Conservation (phyloP, 2,329 filamentous ascomycete genomes). For the Leptographium procerum region DNA sequence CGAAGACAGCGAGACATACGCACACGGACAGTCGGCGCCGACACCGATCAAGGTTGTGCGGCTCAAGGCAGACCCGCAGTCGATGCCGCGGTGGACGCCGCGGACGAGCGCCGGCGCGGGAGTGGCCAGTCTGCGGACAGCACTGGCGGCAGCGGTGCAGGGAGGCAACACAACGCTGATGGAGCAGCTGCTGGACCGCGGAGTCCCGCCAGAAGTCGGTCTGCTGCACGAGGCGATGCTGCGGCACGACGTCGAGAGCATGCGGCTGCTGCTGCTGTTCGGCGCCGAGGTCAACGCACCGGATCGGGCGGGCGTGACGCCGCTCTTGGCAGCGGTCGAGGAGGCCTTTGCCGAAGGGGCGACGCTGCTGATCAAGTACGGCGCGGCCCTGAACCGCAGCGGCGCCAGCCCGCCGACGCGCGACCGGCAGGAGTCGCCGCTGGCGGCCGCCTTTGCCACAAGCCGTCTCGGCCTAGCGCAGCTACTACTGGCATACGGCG, state of each 20-base stretch:
- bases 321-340: conserved; percentile 39
- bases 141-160: conserved; percentile 43
- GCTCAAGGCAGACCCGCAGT: conserved; percentile 36
- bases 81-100: conserved; percentile 41
- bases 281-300: conserved; percentile 43
- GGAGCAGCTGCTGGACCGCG: conserved; percentile 46
- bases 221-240: conserved; percentile 42
- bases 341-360: conserved; percentile 44
- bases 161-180: conserved; percentile 43
- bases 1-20: conserved; percentile 16
- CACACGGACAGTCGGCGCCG: conserved; percentile 17
- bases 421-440: conserved; percentile 35
- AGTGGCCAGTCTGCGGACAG: conserved; percentile 30
- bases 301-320: conserved; percentile 37
- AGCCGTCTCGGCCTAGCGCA: conserved; percentile 46
- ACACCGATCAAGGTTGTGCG: conserved; percentile 30
- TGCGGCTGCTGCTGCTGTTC: conserved; percentile 45
- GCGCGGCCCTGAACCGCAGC: conserved; percentile 43
- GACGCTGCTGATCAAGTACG: conserved; percentile 51
- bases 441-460: conserved; percentile 37
- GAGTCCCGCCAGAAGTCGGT: conserved; percentile 39
- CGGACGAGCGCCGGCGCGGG: conserved; percentile 31
- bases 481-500: conserved; percentile 50
- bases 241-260: conserved; percentile 38
- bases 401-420: conserved; percentile 30